Conservation (phyloP, 108 stramenopile genomes). For the Fragilaria crotonensis region DNA sequence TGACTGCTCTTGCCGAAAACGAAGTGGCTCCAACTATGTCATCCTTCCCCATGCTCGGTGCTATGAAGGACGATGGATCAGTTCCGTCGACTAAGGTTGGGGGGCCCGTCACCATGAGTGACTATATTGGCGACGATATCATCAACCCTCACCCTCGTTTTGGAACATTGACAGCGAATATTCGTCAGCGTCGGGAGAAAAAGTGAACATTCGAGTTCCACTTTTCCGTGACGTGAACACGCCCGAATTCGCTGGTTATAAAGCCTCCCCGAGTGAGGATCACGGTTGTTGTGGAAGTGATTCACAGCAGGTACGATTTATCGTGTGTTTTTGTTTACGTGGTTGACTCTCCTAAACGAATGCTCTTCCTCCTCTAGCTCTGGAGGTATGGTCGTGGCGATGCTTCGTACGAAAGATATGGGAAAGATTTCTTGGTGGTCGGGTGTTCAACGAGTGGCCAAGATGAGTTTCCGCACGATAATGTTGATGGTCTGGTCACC, state of each 20-base stretch:
- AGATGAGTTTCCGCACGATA: conserved; percentile 49
- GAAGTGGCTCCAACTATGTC: conserved; percentile 93
- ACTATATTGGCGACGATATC: conserved; percentile 91
- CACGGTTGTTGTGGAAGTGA: conserved; percentile 71
- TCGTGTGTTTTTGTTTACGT: neutral
- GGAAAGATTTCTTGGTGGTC: conserved; percentile 61
- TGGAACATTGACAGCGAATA: conserved; percentile 93
- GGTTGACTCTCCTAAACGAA: neutral
- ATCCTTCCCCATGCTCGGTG: conserved; percentile 82
- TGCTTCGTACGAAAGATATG: conserved; percentile 61
- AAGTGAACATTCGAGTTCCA: conserved; percentile 94
- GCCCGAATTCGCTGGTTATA: conserved; percentile 66
- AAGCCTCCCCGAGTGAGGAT: conserved; percentile 24
- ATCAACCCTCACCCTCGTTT: conserved; percentile 99
- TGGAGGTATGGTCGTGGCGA: conserved; percentile 86
- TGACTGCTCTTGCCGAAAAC: conserved; percentile 75
- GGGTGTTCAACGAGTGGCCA: conserved; percentile 66
- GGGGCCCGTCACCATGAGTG: conserved; percentile 81
- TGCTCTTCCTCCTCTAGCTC: conserved; percentile 19
- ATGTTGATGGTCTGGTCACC: conserved; percentile 40
- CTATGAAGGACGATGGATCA: conserved; percentile 70
- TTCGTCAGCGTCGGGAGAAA: conserved; percentile 86
- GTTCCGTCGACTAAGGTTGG: conserved; percentile 67
- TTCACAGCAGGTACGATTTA: conserved; percentile 35
- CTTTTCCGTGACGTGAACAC: conserved; percentile 90